A percentile compares a stretch with the other conserved stretches of the same genome.
Evolutionary conservation across 768 basidiomycete species (phyloP).

Genomic region (Auricularia sp.): DNA sequence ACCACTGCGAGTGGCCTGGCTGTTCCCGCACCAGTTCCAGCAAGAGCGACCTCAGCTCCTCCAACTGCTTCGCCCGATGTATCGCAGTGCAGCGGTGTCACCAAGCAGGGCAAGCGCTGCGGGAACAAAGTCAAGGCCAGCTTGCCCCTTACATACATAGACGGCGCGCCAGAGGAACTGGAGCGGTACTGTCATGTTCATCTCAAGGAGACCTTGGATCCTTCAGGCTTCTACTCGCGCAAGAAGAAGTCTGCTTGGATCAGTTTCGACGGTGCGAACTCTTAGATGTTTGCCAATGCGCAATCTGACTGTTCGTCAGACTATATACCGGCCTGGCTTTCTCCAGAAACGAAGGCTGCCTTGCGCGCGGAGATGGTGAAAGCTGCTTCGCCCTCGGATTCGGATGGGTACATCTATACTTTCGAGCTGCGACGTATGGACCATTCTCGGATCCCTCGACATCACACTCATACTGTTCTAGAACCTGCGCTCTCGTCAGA

Average conservation of each 20-base stretch:
- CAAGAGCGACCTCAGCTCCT: background rate
- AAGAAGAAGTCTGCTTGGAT: slow-evolving; percentile 40
- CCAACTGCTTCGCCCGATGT: background rate
- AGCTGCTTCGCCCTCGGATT: slow-evolving; percentile 44
- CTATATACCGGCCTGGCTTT: slow-evolving; percentile 61
- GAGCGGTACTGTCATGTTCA: slow-evolving; percentile 60
- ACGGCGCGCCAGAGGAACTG: slow-evolving; percentile 24
- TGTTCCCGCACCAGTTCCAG: background rate
- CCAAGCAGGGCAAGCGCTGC: slow-evolving; percentile 56
- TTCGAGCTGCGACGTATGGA: slow-evolving; percentile 63
- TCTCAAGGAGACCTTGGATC: slow-evolving; percentile 38
- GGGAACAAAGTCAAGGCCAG: slow-evolving; percentile 44
- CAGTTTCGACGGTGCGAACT: slow-evolving; percentile 41
- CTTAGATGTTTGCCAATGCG: background rate
- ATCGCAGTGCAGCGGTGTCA: slow-evolving; percentile 52
- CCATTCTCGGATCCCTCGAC: slow-evolving; percentile 3
- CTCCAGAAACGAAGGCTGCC: slow-evolving; percentile 47
- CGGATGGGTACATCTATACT: slow-evolving; percentile 68
- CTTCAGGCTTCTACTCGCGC: slow-evolving; percentile 48
- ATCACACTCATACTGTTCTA: slow-evolving; percentile 19
- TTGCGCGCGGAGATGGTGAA: slow-evolving; percentile 46
- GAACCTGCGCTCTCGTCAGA: slow-evolving; percentile 19
- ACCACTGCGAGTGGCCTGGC: background rate
- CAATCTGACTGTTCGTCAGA: slow-evolving; percentile 19
- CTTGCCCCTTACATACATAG: slow-evolving; percentile 17